Conservation (phyloP, 2,329 filamentous ascomycete genomes). For the Clonostachys rhizophaga region DNA sequence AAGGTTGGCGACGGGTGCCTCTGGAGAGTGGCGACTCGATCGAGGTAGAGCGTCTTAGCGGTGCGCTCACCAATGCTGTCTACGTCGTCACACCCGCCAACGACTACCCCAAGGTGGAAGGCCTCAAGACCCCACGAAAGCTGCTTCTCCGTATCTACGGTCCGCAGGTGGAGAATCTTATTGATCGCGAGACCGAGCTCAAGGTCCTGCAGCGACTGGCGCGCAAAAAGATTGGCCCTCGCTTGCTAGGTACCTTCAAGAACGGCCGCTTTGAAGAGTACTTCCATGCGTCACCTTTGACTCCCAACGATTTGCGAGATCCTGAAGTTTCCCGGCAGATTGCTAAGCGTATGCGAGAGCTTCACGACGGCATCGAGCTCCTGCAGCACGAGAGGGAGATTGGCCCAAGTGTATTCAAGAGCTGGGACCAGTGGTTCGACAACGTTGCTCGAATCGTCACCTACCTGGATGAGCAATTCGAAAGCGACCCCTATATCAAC, state of each 20-base stretch:
- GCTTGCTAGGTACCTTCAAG: conserved; percentile 83
- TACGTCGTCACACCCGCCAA: conserved; percentile 86
- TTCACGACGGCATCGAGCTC: conserved; percentile 90
- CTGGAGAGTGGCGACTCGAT: conserved; percentile 66
- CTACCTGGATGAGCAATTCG: conserved; percentile 54
- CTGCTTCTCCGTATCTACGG: conserved; percentile 90
- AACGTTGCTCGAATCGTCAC: conserved; percentile 57
- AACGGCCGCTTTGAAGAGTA: conserved; percentile 97
- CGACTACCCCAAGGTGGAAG: conserved; percentile 38
- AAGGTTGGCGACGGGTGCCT: conserved; percentile 84
- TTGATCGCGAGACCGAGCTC: conserved; percentile 87
- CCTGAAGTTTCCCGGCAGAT: conserved; percentile 87
- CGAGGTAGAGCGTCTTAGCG: conserved; percentile 73
- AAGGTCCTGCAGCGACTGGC: conserved; percentile 81
- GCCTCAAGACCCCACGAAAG: conserved; percentile 53
- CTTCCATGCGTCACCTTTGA: conserved; percentile 80
- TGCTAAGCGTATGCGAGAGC: conserved; percentile 93
- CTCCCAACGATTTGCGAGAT: conserved; percentile 69
- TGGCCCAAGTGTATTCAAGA: conserved; percentile 82
- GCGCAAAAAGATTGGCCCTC: conserved; percentile 88
- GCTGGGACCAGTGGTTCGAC: conserved; percentile 90
- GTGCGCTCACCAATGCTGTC: conserved; percentile 92
- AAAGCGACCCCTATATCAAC: conserved; percentile 5
- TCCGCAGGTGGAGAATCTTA: conserved; percentile 90
- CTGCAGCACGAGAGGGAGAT: conserved; percentile 70